A percentile compares a stretch with the other conserved stretches of the same genome.
phyloP scores from a whole-genome alignment of 1,139 yeast genomes.

The Hyphopichia wangnamkhiaoensis region DNA sequence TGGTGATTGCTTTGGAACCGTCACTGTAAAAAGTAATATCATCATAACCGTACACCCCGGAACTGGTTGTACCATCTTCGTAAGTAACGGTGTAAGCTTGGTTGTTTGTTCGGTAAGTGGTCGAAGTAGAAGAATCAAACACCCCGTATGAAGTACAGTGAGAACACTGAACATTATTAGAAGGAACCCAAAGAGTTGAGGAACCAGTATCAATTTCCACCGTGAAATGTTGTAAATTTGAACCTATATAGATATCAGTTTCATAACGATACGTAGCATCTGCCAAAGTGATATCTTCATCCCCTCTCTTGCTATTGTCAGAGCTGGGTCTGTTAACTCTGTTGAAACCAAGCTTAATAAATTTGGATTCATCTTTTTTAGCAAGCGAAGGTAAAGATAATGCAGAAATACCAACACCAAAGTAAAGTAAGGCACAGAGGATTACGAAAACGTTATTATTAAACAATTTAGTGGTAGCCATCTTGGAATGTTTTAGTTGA shows the following conservation, averaged over 20 bases:
- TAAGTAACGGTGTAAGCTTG: neutral
- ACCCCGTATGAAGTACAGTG: neutral
- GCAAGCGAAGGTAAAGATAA: too few relatives aligned
- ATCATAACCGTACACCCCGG: neutral
- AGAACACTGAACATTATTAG: neutral
- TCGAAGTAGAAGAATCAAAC: neutral
- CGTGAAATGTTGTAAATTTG: slow-evolving; percentile 5
- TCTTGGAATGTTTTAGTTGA: too few relatives aligned
- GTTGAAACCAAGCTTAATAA: too few relatives aligned
- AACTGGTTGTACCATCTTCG: slow-evolving; percentile 5
- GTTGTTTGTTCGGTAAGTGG: neutral
- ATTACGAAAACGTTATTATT: too few relatives aligned
- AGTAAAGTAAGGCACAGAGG: too few relatives aligned
- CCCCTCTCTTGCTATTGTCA: too few relatives aligned
- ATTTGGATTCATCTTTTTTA: too few relatives aligned
- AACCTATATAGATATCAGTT: slow-evolving; percentile 5
- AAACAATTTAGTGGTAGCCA: too few relatives aligned
- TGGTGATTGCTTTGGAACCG: neutral
- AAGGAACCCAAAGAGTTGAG: slow-evolving; percentile 28
- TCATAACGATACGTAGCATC: too few relatives aligned
- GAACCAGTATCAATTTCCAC: slow-evolving; percentile 19
- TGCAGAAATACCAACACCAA: too few relatives aligned
- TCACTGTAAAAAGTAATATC: neutral
- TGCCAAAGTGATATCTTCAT: too few relatives aligned
- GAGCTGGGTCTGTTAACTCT: too few relatives aligned